Evolutionary conservation across 1,284 basidiomycete species (phyloP), one percentile per base, ranked within the genome.

Genomic region (Tranzscheliella williamsii): DNA sequence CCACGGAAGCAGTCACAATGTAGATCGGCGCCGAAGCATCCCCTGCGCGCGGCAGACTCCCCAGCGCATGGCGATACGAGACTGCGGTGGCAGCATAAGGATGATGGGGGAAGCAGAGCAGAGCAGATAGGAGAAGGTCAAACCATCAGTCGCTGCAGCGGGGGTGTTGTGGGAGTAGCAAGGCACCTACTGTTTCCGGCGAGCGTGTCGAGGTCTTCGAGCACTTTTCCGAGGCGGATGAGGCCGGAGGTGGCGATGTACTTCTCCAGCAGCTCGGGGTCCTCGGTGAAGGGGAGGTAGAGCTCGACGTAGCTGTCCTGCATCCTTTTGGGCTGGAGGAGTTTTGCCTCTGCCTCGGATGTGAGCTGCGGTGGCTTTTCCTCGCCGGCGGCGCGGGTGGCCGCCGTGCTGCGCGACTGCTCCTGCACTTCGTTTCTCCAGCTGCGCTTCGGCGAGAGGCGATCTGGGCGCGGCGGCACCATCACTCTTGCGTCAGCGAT

Each of bases 1-100:
- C 78, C 1, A 79, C 79, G 0, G 77, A 73, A 18, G 79, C 79
- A 1, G 79, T 79, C 26, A 79, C 79, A 32, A 79, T 70, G 65
- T 78, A 79, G 39, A 79, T 57, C 13, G 68, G 66, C 2, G 71
- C 71, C 18, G 66, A 62, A 12, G 33, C 49, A 7, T 64, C 60
- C 8, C 68, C 69, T 8, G 70, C 64, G 9, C 50, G 29, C 7
- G 73, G 53, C n/a, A 64, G 65, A n/a, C 70, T 67, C 8, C 77
- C 77, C 5, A 79, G 62, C 5, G 78, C 78, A 38, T 79, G 71
- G 16, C 65, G 58, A 45, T 79, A 79, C 8, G 76, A 72, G 4
- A 76, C 60, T 5, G 9, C 18, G 9, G 9, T 34, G 32, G 9
- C n/a, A n/a, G n/a, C n/a, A n/a, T n/a, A n/a, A n/a, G n/a, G n/a